Evolutionary conservation across 2,329 filamentous ascomycete species (phyloP).

Genomic region (Trichoderma sp.): DNA sequence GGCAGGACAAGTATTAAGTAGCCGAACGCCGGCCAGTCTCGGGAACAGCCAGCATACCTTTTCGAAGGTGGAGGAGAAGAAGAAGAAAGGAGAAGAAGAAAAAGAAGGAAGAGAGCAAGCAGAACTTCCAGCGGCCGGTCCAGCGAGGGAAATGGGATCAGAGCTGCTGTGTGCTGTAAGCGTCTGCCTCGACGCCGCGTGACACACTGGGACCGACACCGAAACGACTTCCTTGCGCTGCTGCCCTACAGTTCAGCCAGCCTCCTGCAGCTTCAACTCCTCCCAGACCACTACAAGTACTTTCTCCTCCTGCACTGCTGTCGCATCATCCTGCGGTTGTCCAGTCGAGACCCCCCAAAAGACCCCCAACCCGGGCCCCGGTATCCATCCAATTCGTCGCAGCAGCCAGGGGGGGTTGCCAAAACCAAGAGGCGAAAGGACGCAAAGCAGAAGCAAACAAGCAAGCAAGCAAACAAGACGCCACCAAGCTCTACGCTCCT

Average conservation of each 20-base stretch:
- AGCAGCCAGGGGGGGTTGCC: slow-evolving; percentile 14
- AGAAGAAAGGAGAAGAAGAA: neutral
- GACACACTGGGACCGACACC: slow-evolving; percentile 16
- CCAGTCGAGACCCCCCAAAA: slow-evolving; percentile 7
- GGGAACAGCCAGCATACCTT: neutral
- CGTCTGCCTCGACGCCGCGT: slow-evolving; percentile 25
- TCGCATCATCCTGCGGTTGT: slow-evolving; percentile 22
- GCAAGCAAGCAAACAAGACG: neutral
- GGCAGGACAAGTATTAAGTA: slow-evolving; percentile 12
- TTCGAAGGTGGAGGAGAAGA: neutral
- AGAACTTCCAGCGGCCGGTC: too few species aligned
- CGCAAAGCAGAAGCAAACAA: neutral
- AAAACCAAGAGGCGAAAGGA: slow-evolving; percentile 1
- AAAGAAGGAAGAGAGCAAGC: neutral
- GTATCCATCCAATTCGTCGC: slow-evolving; percentile 27
- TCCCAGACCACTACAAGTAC: neutral
- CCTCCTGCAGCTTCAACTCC: neutral
- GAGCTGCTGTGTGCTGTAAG: slow-evolving; percentile 23
- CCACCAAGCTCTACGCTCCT: neutral
- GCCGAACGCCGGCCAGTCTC: neutral
- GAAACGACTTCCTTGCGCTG: slow-evolving; percentile 6
- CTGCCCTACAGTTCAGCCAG: slow-evolving; percentile 1
- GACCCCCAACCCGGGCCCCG: slow-evolving; percentile 15
- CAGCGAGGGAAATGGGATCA: slow-evolving; percentile 18
- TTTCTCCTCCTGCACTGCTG: slow-evolving; percentile 4